phyloP scores from a whole-genome alignment of 495 filamentous ascomycete genomes.

The Xylaria telfairii region DNA sequence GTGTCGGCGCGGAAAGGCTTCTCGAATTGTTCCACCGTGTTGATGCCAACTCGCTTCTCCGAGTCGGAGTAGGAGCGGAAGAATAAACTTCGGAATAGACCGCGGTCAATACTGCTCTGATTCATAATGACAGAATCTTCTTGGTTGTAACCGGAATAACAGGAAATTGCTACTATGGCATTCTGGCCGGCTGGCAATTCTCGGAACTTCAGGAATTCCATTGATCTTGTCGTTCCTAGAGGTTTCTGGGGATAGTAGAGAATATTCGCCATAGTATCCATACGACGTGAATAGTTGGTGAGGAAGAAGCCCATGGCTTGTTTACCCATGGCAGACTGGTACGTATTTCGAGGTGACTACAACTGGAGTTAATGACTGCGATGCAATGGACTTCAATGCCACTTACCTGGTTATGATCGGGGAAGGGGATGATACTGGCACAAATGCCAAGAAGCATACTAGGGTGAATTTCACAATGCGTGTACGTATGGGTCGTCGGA shows the following conservation, averaged over 20 bases:
- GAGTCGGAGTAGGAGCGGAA: constrained; percentile 96
- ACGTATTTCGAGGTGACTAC: constrained; percentile 94
- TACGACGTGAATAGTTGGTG: constrained; percentile 91
- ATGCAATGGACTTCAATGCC: neutral
- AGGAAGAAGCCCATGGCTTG: constrained; percentile 99
- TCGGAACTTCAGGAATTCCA: constrained; percentile 98
- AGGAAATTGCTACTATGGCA: constrained; percentile 95
- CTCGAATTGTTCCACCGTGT: constrained; percentile 89
- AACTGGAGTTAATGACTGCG: constrained; percentile 17
- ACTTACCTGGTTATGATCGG: constrained; percentile 90
- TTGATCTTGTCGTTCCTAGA: constrained; percentile 91
- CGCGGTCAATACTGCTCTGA: constrained; percentile 96
- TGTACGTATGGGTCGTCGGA: constrained; percentile 84
- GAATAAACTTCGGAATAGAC: constrained; percentile 96
- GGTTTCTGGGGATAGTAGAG: constrained; percentile 99
- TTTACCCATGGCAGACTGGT: constrained; percentile 99
- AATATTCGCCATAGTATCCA: constrained; percentile 99
- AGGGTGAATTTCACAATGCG: constrained; percentile 98
- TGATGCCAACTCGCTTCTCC: constrained; percentile 92
- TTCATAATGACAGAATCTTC: constrained; percentile 99
- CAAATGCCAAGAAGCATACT: constrained; percentile 99
- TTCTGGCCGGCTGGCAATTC: constrained; percentile 98
- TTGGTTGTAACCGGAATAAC: constrained; percentile 99
- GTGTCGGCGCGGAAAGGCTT: constrained; percentile 90
- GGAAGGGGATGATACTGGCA: constrained; percentile 99